Evolutionary conservation across 352 stramenopile genomes (phyloP).

Genomic region (Pythium monospermum): DNA sequence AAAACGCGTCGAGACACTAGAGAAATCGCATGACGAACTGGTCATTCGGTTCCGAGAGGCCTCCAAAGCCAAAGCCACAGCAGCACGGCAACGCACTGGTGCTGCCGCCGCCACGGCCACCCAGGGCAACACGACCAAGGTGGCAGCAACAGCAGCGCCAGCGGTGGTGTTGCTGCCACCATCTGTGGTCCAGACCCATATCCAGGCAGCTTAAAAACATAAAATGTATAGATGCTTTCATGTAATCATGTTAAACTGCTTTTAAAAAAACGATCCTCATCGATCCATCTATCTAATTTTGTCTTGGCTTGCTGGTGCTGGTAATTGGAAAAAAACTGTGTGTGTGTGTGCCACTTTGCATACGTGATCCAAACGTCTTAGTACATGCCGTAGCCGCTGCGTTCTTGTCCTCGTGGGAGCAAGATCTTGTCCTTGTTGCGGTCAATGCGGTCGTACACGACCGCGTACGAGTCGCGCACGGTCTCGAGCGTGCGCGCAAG

Average conservation of each 20-base stretch:
- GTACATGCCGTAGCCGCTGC: conserved; percentile 79
- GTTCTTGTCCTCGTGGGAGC: conserved; percentile 58
- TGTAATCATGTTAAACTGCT: too few relatives aligned
- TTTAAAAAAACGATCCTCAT: too few relatives aligned
- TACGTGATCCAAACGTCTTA: conserved; percentile 23
- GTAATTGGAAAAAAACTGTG: too few relatives aligned
- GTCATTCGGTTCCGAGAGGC: conserved; percentile 18
- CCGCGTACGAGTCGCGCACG: conserved; percentile 73
- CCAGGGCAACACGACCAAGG: too few relatives aligned
- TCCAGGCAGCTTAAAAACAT: not conserved
- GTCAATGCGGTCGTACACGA: conserved; percentile 59
- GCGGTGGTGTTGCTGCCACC: too few relatives aligned
- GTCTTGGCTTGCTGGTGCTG: not conserved
- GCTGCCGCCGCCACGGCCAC: too few relatives aligned
- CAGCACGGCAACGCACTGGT: too few relatives aligned
- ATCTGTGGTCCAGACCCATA: too few relatives aligned
- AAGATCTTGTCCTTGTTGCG: conserved; percentile 85
- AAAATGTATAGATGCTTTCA: not conserved
- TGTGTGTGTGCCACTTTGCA: too few relatives aligned
- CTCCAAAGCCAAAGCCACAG: conserved; percentile 1
- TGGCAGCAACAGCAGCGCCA: too few relatives aligned
- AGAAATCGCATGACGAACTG: conserved; percentile 10
- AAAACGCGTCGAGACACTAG: conserved; percentile 3
- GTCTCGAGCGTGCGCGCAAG: conserved; percentile 57
- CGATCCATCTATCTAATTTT: too few relatives aligned